Evolutionary conservation across 495 filamentous ascomycete species (phyloP).

Genomic region (Glonium stellatum): DNA sequence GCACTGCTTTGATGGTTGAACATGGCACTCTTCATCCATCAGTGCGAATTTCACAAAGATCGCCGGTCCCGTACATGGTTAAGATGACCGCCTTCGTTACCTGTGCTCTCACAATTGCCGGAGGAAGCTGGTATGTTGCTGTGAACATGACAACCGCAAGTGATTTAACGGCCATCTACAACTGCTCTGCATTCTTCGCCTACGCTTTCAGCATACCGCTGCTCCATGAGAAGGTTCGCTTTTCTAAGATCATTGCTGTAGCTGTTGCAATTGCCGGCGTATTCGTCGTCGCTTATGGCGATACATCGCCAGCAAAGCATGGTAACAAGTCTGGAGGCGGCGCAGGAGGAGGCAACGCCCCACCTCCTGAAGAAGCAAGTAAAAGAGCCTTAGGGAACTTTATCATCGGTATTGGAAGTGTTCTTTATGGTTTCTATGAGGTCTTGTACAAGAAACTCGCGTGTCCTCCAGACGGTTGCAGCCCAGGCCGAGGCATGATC

Average conservation of each 20-base stretch:
- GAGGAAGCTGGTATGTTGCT: slow-evolving; percentile 91
- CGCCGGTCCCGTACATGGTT: slow-evolving; percentile 66
- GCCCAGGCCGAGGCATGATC: slow-evolving; percentile 72
- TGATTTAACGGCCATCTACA: slow-evolving; percentile 96
- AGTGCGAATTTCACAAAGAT: slow-evolving; percentile 41
- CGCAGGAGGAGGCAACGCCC: slow-evolving; percentile 37
- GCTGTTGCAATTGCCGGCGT: slow-evolving; percentile 81
- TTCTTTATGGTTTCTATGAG: slow-evolving; percentile 95
- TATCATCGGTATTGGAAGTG: slow-evolving; percentile 85
- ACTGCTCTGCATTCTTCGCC: slow-evolving; percentile 97
- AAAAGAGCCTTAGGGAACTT: slow-evolving; percentile 74
- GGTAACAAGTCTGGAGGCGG: slow-evolving; percentile 47
- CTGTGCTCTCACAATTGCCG: slow-evolving; percentile 79
- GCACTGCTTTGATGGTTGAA: slow-evolving; percentile 82
- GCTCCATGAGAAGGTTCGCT: slow-evolving; percentile 70
- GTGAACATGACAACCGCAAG: slow-evolving; percentile 86
- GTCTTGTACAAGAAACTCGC: slow-evolving; percentile 89
- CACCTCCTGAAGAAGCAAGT: slow-evolving; percentile 44
- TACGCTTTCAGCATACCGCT: slow-evolving; percentile 91
- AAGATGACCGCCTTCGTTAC: slow-evolving; percentile 75
- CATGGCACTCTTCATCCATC: slow-evolving; percentile 55
- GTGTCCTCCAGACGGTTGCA: slow-evolving; percentile 84
- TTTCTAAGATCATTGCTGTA: slow-evolving; percentile 78
- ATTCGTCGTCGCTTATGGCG: slow-evolving; percentile 87
- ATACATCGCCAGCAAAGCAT: slow-evolving; percentile 44